Conservation (phyloP, 1,284 basidiomycete genomes). For the Boletus sp. region DNA sequence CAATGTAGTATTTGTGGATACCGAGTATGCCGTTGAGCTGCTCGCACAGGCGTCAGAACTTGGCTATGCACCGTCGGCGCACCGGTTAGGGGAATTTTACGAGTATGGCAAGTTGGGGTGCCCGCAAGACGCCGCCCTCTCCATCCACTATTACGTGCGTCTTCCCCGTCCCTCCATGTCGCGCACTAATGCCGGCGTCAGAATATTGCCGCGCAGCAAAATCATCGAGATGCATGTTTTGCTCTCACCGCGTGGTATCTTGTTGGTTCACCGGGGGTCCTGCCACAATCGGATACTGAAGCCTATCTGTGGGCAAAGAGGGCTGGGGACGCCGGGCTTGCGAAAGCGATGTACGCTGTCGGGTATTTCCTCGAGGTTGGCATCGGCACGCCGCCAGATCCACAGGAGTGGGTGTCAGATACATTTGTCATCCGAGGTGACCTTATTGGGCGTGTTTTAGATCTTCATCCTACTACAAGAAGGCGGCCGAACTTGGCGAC, state of each 20-base stretch:
- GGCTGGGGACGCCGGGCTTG: slow-evolving; percentile 86
- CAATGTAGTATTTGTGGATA: slow-evolving; percentile 96
- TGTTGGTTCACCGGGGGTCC: slow-evolving; percentile 95
- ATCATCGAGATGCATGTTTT: slow-evolving; percentile 96
- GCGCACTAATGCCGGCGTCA: slow-evolving; percentile 40
- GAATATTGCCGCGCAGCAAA: slow-evolving; percentile 98
- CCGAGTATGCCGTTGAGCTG: slow-evolving; percentile 94
- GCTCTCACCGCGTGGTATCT: slow-evolving; percentile 99
- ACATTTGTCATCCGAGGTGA: slow-evolving; percentile 11
- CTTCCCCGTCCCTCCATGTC: slow-evolving; percentile 1
- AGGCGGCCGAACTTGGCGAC: slow-evolving; percentile 92
- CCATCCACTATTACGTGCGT: slow-evolving; percentile 97
- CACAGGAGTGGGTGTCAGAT: slow-evolving; percentile 59
- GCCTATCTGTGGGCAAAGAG: slow-evolving; percentile 95
- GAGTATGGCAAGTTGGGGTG: slow-evolving; percentile 99
- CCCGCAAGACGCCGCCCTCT: slow-evolving; percentile 95
- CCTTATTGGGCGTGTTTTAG: slow-evolving; percentile 40
- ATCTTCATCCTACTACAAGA: slow-evolving; percentile 85
- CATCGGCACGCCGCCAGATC: slow-evolving; percentile 75
- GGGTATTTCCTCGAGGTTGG: slow-evolving; percentile 98
- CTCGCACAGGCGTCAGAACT: slow-evolving; percentile 95
- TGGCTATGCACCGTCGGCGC: slow-evolving; percentile 95
- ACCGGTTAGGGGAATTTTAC: slow-evolving; percentile 97
- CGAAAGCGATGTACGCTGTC: slow-evolving; percentile 95
- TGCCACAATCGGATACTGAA: slow-evolving; percentile 98